Evolutionary conservation across 306 rosid species (phyloP), one percentile per base, ranked within the genome.

Genomic region (Malus sylvestris): DNA sequence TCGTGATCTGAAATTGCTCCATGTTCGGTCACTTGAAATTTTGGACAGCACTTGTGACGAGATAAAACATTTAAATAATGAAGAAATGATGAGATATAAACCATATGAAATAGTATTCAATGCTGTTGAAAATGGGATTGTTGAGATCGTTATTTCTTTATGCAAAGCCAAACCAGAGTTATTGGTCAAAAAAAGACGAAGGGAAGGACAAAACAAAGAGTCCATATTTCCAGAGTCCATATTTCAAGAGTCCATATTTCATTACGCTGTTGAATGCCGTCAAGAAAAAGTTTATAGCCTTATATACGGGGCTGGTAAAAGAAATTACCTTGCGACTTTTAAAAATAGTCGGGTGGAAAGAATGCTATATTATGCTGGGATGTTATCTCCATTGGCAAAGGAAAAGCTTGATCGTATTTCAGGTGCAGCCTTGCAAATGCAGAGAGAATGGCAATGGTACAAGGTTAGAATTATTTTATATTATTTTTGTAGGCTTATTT

Each of bases 391-490:
- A 2, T 5, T 11, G 3, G 6, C 25, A 30, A 30, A 4, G 32
- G 32, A 30, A 3, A 13, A 49, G 18, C 46, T 68, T 40, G 25
- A 53, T 9, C 1, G 62, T 38, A 74, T 78, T 10, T 4, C 72
- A 1, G 80, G 85, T 38, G 74, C 80, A 4, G 75, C 76, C 5
- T 13, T 81, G 16, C 81, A 76, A 42, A 81, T 76, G 75, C 75
- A 71, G 19, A 49, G 75, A 19, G 64, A 71, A 52, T n/a, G 61
- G 15, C 67, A 72, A 35, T 72, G 76, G 76, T 72, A 57, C 32
- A 55, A 72, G 76, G 67, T 72, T 35, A 38, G 71, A 67, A 38
- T 40, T n/a, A 33, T 33, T 32, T 30, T 30, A 30, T 30, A 30
- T 30, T 30, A 30, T 30, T 29, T 0, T 29, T 32, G 1, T 33